Evolutionary conservation across 805 yeast species (phyloP).

Genomic region (Metschnikowia anglica): DNA sequence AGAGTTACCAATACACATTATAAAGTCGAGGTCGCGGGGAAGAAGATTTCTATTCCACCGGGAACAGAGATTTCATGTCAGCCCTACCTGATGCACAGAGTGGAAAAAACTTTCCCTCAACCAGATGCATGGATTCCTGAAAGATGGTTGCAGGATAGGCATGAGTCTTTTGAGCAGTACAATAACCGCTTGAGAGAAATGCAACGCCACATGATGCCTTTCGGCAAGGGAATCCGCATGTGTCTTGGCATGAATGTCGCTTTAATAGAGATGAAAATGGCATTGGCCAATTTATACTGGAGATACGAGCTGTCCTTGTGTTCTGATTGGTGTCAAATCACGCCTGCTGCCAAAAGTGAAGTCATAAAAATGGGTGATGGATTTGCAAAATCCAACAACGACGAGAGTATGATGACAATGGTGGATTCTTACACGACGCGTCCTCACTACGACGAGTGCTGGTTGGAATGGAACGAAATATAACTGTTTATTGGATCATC

Average conservation of each 20-base stretch:
- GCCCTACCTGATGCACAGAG: slow-evolving; percentile 65
- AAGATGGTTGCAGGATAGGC: slow-evolving; percentile 52
- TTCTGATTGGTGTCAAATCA: slow-evolving; percentile 44
- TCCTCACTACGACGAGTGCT: slow-evolving; percentile 52
- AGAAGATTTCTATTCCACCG: slow-evolving; percentile 40
- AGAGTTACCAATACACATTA: slow-evolving; percentile 42
- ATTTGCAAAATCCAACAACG: slow-evolving; percentile 24
- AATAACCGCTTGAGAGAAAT: slow-evolving; percentile 41
- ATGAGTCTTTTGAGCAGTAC: slow-evolving; percentile 34
- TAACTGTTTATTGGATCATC: background rate
- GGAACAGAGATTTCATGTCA: slow-evolving; percentile 61
- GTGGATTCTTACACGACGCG: slow-evolving; percentile 56
- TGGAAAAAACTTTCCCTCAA: slow-evolving; percentile 46
- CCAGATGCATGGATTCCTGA: slow-evolving; percentile 57
- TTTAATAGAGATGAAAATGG: slow-evolving; percentile 60
- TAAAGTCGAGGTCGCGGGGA: slow-evolving; percentile 16
- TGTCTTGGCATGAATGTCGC: slow-evolving; percentile 74
- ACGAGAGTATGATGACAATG: slow-evolving; percentile 53
- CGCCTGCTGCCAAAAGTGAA: slow-evolving; percentile 14
- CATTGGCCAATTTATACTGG: slow-evolving; percentile 53
- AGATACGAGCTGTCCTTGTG: slow-evolving; percentile 42
- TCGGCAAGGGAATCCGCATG: slow-evolving; percentile 74
- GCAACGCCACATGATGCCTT: slow-evolving; percentile 59
- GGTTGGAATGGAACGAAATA: slow-evolving; percentile 41
- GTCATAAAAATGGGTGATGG: slow-evolving; percentile 19